Evolutionary conservation across 140 eudicot species (phyloP), one percentile per base, ranked within the genome.

Genomic region (Oenanthe javanica): DNA sequence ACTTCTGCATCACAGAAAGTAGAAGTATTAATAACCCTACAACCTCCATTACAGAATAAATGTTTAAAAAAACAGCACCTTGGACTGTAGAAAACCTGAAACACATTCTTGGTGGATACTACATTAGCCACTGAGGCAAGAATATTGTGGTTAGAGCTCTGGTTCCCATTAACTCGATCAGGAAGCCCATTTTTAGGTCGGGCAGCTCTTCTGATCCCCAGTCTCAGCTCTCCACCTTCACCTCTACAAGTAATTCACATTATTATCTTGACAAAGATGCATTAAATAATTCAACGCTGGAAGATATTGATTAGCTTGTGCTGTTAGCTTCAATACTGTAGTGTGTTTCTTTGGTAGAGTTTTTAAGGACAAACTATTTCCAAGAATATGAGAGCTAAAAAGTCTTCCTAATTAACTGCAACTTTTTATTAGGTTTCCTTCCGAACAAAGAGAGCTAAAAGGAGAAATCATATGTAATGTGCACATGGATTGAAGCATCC

Each of bases 161-260:
- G 91, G 86, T 85, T 93, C 71, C 91, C 89, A 13, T 83, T 81
- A 70, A 91, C 81, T 54, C 88, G 77, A 61, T 91, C 97, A 23
- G 98, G 97, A 82, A 93, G 89, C 31, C 90, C 89, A 76, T 88
- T 88, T 86, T 94, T 84, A 43, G 95, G 95, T 79, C 97, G 88
- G 38, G 88, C 88, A 80, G 97, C 97, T 89, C 97, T 86, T 83
- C 97, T 86, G 54, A 88, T 88, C 46, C 98, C 98, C 80, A 93
- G 77, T 66, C 97, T 85, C 74, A 93, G 83, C 52, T 89, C 97
- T 76, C 98, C 97, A 16, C 84, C 88, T 84, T 91, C 97, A 73
- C 97, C 98, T 87, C 98, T 93, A 46, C 83, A 85, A n/a, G 18
- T 38, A 49, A 18, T 79, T 66, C 36, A 79, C 75, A 48, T 64